phyloP scores from a whole-genome alignment of 2,329 filamentous ascomycete species.

The Aspergillus versicolor region DNA sequence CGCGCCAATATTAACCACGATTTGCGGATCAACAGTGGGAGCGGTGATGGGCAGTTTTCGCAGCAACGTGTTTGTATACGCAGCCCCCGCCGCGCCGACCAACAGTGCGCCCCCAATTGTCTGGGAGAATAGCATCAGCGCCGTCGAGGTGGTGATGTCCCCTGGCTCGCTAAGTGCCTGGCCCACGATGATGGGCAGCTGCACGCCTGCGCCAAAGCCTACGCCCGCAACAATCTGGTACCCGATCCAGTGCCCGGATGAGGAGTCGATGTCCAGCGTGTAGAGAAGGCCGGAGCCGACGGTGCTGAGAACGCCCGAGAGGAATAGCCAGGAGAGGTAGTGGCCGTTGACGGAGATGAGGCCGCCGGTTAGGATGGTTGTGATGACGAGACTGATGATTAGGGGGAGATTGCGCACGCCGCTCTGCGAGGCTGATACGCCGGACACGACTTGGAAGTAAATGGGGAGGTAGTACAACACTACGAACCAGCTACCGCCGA shows the following conservation, averaged over 20 bases:
- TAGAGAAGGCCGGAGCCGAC: conserved; percentile 24
- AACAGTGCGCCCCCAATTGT: not conserved
- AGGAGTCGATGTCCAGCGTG: conserved; percentile 29
- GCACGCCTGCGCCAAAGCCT: not conserved
- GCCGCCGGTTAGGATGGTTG: not conserved
- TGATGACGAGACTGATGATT: conserved; percentile 33
- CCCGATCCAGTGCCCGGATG: conserved; percentile 35
- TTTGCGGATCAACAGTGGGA: not conserved
- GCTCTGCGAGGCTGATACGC: conserved; percentile 40
- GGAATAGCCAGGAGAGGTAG: no score
- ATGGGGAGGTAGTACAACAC: conserved; percentile 41
- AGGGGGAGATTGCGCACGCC: conserved; percentile 43
- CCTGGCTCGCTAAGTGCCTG: not conserved
- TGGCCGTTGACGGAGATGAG: not conserved
- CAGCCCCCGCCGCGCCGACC: not conserved
- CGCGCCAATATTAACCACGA: not conserved
- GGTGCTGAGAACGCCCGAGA: not conserved
- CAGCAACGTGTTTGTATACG: not conserved
- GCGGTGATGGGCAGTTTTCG: not conserved
- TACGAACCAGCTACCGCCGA: not conserved
- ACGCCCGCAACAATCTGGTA: conserved; percentile 21
- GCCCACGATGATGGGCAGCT: not conserved
- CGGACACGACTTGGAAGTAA: conserved; percentile 50
- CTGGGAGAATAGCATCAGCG: not conserved
- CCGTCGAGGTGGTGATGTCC: not conserved